phyloP scores from a whole-genome alignment of 371 early-diverging fungal genomes.

The Amoeboaphelidium protococcarum region DNA sequence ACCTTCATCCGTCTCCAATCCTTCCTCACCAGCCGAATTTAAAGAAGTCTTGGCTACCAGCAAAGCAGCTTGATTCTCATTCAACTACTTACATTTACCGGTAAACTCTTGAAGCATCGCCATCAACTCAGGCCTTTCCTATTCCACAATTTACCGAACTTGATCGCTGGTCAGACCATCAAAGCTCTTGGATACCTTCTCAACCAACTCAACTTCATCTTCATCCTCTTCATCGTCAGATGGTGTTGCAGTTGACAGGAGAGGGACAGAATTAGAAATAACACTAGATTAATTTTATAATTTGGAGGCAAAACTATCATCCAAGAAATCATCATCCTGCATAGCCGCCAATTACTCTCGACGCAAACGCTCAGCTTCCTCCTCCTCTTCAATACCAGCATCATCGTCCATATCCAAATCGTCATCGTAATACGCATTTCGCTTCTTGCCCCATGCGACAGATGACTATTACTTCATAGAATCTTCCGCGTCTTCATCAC shows the following conservation, averaged over 20 bases:
- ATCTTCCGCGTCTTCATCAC: constrained; percentile 13
- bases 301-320: constrained; percentile 20
- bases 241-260: too few species aligned
- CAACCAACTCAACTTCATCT: constrained; percentile 6
- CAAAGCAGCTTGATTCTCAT: too few species aligned
- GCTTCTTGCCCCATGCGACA: neutral
- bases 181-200: too few species aligned
- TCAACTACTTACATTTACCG: too few species aligned
- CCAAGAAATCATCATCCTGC: constrained; percentile 75
- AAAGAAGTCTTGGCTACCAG: too few species aligned
- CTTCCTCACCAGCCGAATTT: too few species aligned
- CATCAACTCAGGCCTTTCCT: too few species aligned
- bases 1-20: too few species aligned
- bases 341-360: constrained; percentile 40
- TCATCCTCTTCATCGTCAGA: constrained; percentile 4
- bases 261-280: too few species aligned
- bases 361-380: constrained; percentile 65
- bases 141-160: constrained; percentile 7
- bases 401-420: neutral
- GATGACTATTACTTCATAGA: neutral
- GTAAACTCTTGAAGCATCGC: too few species aligned
- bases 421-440: neutral
- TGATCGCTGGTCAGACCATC: constrained; percentile 8
- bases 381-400: constrained; percentile 49
- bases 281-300: neutral